These are phyloP conservation scores for Penicillium robsamsonii DNA, from an alignment of 495 filamentous ascomycete genomes.

Conservation along the genomic window DNA sequence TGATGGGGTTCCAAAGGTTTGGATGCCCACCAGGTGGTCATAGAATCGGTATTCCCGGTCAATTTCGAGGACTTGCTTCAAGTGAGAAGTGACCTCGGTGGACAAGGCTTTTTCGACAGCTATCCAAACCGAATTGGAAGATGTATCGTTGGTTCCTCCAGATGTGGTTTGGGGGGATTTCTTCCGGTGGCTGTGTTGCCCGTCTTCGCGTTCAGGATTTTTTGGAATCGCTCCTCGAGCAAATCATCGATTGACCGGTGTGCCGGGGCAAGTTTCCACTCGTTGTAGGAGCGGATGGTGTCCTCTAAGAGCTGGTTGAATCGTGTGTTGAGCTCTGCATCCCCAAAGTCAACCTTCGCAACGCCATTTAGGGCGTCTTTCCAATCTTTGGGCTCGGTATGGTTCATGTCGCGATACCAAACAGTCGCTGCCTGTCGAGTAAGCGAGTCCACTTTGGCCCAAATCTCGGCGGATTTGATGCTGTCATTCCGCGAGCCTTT, in stretches of 20 bases:
- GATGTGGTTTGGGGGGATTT: background rate
- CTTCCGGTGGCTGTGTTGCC: background rate
- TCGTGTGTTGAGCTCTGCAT: background rate
- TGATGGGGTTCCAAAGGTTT: constrained; percentile 14
- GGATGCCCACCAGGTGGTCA: constrained; percentile 21
- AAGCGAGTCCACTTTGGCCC: background rate
- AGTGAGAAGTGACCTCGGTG: background rate
- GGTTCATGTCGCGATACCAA: background rate
- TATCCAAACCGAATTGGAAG: background rate
- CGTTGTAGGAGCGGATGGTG: background rate
- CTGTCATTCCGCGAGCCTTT: background rate
- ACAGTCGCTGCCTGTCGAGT: background rate
- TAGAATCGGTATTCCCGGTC: constrained; percentile 35
- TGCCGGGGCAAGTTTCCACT: background rate
- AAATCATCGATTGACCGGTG: background rate
- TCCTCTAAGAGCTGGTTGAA: background rate
- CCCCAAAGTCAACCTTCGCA: background rate
- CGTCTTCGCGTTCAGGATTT: background rate
- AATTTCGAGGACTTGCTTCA: constrained; percentile 28
- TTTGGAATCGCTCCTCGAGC: background rate
- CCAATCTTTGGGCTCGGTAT: background rate
- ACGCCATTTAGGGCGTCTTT: background rate
- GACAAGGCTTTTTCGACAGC: constrained; percentile 10
- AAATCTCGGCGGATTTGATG: background rate
- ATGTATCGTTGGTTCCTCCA: background rate